Evolutionary conservation across 2,329 filamentous ascomycete species (phyloP).

Genomic region (Aspergillus fijiensis): DNA sequence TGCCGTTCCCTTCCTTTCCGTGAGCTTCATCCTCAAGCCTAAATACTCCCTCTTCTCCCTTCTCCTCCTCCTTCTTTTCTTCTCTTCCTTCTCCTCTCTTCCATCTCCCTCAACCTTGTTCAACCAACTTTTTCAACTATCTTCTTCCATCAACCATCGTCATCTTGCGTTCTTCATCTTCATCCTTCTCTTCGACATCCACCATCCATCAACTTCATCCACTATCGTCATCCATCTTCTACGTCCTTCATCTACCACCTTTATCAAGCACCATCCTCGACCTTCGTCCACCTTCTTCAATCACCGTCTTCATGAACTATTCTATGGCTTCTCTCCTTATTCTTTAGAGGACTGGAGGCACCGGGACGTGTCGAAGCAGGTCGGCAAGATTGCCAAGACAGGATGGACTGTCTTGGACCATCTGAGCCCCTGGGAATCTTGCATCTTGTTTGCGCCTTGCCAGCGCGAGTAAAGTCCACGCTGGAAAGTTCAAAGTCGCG

Average conservation of each 20-base stretch:
- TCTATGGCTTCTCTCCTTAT: no score
- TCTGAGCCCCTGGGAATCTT: no score
- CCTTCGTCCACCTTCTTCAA: not conserved
- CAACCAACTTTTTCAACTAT: not conserved
- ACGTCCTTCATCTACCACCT: not conserved
- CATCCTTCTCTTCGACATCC: not conserved
- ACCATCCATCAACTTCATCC: not conserved
- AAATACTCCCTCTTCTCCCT: not conserved
- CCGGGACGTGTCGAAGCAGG: no score
- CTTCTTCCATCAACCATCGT: not conserved
- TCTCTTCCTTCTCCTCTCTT: not conserved
- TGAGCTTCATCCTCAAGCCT: no score
- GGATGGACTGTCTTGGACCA: no score
- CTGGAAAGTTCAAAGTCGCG: no score
- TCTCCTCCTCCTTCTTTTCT: not conserved
- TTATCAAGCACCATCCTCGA: not conserved
- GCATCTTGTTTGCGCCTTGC: no score
- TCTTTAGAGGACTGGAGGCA: no score
- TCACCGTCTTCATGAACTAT: accelerated
- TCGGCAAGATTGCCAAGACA: no score
- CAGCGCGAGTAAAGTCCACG: no score
- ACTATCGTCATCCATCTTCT: not conserved
- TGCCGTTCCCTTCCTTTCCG: no score
- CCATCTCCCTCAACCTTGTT: not conserved
- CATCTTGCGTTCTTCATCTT: no score